Evolutionary conservation across 2,329 filamentous ascomycete species (phyloP).

Genomic region (Rachicladosporium sp.): DNA sequence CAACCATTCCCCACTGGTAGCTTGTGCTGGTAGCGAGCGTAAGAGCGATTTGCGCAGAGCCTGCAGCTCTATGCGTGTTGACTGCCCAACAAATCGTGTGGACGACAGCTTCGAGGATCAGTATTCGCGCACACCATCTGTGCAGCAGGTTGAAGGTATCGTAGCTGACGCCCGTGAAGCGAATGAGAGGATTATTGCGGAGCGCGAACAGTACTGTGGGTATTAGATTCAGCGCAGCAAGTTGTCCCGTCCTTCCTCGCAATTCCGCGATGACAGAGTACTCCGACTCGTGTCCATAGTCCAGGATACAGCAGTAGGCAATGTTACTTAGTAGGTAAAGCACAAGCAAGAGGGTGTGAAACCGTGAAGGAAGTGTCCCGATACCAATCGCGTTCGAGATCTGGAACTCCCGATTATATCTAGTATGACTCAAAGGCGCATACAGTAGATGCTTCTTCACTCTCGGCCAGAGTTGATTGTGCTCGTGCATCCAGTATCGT

Average conservation of each 20-base stretch:
- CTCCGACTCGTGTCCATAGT: slow-evolving; percentile 38
- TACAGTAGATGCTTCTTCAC: slow-evolving; percentile 53
- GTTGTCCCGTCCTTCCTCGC: slow-evolving; percentile 70
- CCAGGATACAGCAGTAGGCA: slow-evolving; percentile 60
- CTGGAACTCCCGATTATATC: slow-evolving; percentile 65
- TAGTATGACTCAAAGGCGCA: slow-evolving; percentile 59
- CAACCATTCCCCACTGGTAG: slow-evolving; percentile 52
- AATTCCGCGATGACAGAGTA: slow-evolving; percentile 62
- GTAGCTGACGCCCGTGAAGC: slow-evolving; percentile 73
- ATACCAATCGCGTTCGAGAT: slow-evolving; percentile 61
- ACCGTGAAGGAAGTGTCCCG: slow-evolving; percentile 66
- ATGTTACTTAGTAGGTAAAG: slow-evolving; percentile 60
- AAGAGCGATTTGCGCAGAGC: slow-evolving; percentile 45
- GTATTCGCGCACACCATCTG: slow-evolving; percentile 68
- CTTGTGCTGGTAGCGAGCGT: slow-evolving; percentile 49
- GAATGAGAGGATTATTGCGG: slow-evolving; percentile 86
- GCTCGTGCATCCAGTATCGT: slow-evolving; percentile 35
- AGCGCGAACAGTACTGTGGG: slow-evolving; percentile 79
- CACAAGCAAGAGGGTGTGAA: slow-evolving; percentile 58
- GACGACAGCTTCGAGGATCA: slow-evolving; percentile 55
- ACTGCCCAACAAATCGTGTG: slow-evolving; percentile 64
- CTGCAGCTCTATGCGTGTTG: slow-evolving; percentile 48
- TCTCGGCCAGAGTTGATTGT: slow-evolving; percentile 39
- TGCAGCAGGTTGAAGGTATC: slow-evolving; percentile 92
- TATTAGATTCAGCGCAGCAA: slow-evolving; percentile 83